Evolutionary conservation across 805 yeast species (phyloP), one percentile per base, ranked within the genome.

Genomic region (Yarrowia yakushimensis): DNA sequence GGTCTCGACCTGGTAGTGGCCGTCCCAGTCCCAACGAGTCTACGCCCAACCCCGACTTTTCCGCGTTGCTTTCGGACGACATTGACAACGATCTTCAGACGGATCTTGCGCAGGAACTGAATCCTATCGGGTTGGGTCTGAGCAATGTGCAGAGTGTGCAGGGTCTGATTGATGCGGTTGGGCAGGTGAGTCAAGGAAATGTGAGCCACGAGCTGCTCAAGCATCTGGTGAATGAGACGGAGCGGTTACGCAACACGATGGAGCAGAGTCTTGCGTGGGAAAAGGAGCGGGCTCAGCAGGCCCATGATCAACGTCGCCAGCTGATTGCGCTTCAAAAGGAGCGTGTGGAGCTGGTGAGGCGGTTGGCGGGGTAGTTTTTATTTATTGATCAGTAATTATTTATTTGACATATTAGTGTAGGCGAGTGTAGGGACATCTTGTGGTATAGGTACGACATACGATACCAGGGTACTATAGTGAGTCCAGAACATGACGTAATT

Each of bases 211-310:
- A 48, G 7, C 25, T 23, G 25, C 42, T 52, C 17, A 52, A 52
- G 15, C 59, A 43, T 7, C 33, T 52, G 12, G 33, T 52, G 18
- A 17, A 12, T 25, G 59, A 52, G 18, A 36, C 59, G 1, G 59
- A 52, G 31, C 23, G 43, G 25, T 13, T 52, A 1, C 43, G 59
- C 1, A 27, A 17, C 9, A 25, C 43, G 17, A 25, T 52, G 42
- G 59, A 52, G 8, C 59, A 36, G 43, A 52, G 59, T 18, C 59
- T 52, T 9, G 59, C 34, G 8, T 52, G 59, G 59, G 59, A 52
- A 17, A 52, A 52, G 33, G 43, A 52, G 12, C 59, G 59, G 3
- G 59, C 59, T 18, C 43, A 36, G 13, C 59, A 36, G 59, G 59
- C 59, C 18, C 59, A 52, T 25, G 59, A 36, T 4, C 59, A 52